Evolutionary conservation across 768 basidiomycete genomes (phyloP).

Genomic region (Dacryopinax primogenitus): DNA sequence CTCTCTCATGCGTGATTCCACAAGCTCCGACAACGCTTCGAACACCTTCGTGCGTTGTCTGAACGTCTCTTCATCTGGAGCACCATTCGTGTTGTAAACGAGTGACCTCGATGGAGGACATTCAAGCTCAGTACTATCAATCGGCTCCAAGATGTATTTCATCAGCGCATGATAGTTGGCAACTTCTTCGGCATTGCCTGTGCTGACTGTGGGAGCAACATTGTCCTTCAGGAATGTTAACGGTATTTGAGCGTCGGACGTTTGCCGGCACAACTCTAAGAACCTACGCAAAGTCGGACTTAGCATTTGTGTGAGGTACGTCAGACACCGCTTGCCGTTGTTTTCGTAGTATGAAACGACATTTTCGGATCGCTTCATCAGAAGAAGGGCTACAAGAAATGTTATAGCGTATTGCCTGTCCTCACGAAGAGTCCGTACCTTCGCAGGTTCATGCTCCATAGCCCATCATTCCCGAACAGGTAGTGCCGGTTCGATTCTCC

Average conservation of each 20-base stretch:
- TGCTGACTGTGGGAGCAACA: conserved; percentile 60
- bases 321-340: conserved; percentile 45
- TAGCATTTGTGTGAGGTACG: background rate
- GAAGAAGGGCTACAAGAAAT: conserved; percentile 38
- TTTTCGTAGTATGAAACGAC: conserved; percentile 49
- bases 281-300: conserved; percentile 36
- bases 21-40: conserved; percentile 49
- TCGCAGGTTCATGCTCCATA: conserved; percentile 60
- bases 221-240: conserved; percentile 57
- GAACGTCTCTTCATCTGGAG: conserved; percentile 34
- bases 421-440: conserved; percentile 32
- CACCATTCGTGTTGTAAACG: background rate
- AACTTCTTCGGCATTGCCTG: conserved; percentile 47
- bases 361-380: conserved; percentile 51
- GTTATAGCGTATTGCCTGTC: background rate
- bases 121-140: background rate
- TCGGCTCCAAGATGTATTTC: background rate
- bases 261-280: conserved; percentile 65
- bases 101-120: background rate
- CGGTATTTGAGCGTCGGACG: conserved; percentile 42
- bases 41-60: conserved; percentile 57
- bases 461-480: conserved; percentile 35
- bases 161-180: conserved; percentile 41
- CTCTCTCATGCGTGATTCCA: conserved; percentile 52
- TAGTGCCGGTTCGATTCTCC: background rate